Conservation (phyloP, 2,329 filamentous ascomycete genomes). For the Cryphonectria carpinicola region DNA sequence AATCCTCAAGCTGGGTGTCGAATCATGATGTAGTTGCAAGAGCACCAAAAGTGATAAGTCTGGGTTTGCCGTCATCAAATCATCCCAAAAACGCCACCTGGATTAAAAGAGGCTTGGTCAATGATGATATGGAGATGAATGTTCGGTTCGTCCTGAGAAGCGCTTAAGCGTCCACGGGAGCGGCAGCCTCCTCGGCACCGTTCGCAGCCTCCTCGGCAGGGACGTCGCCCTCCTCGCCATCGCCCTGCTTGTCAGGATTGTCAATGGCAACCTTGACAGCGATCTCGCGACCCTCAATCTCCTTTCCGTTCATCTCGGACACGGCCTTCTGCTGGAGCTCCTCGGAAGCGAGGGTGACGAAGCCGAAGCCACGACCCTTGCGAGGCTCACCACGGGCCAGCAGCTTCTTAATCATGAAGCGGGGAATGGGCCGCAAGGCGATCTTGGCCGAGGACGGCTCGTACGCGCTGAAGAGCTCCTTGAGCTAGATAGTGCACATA, state of each 20-base stretch:
- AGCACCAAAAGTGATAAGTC: conserved; percentile 27
- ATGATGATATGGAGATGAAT: conserved; percentile 14
- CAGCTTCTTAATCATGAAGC: conserved; percentile 99
- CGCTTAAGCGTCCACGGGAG: conserved; percentile 38
- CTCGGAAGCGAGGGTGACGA: conserved; percentile 94
- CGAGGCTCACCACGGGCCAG: conserved; percentile 96
- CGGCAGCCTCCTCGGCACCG: conserved; percentile 43
- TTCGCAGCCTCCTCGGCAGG: conserved; percentile 47
- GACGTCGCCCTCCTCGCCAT: conserved; percentile 77
- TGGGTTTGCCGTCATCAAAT: conserved; percentile 28
- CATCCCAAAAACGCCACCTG: conserved; percentile 18
- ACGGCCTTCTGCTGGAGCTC: conserved; percentile 98
- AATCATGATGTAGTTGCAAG: conserved; percentile 31
- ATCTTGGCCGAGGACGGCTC: conserved; percentile 96
- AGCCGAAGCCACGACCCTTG: conserved; percentile 98
- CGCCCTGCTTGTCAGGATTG: conserved; percentile 83
- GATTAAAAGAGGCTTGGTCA: conserved; percentile 13
- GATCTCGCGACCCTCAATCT: conserved; percentile 98
- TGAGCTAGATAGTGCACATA: conserved; percentile 66
- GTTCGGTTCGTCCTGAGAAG: conserved; percentile 11
- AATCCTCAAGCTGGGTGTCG: conserved; percentile 32
- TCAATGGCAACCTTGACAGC: conserved; percentile 99
- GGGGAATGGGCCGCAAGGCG: conserved; percentile 94
- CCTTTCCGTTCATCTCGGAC: conserved; percentile 98
- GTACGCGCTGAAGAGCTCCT: conserved; percentile 95